A percentile compares a stretch with the other conserved stretches of the same genome.
Evolutionary conservation across 176 grass and related monocot species (phyloP).

Genomic region (Phragmites australis): DNA sequence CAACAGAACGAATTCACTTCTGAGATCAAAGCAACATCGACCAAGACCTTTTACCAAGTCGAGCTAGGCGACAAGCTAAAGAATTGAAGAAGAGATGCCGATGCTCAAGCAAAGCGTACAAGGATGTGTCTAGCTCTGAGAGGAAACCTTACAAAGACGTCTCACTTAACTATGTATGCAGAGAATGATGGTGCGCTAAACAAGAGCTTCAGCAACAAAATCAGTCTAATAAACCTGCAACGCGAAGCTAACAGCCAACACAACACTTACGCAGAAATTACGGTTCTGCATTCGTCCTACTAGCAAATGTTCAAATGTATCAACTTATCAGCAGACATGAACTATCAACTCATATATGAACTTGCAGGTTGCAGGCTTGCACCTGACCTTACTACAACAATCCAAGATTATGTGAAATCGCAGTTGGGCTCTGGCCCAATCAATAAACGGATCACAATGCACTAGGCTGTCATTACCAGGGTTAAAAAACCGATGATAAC

Average conservation of each 20-base stretch:
- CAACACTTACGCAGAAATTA: background rate
- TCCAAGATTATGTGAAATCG: constrained; percentile 7
- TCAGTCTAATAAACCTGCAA: too few relatives aligned
- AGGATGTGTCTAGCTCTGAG: constrained; percentile 6
- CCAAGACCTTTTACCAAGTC: background rate
- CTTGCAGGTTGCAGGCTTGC: background rate
- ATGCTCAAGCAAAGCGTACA: background rate
- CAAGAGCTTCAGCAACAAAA: background rate
- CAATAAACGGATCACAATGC: background rate
- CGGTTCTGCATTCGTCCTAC: background rate
- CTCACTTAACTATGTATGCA: background rate
- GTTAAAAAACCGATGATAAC: too few relatives aligned
- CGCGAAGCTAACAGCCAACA: too few relatives aligned
- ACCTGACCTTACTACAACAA: background rate
- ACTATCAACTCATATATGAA: background rate
- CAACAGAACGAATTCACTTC: background rate
- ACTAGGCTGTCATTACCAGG: too few relatives aligned
- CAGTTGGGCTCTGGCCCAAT: background rate
- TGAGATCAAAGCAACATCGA: background rate
- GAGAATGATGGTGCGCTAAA: background rate
- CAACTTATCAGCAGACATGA: background rate
- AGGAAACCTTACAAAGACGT: background rate
- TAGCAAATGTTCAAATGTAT: background rate
- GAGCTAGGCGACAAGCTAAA: background rate
- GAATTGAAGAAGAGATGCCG: background rate